phyloP scores from a whole-genome alignment of 228 moss, liverwort and hornwort species.

The Sphagnum fallax region DNA sequence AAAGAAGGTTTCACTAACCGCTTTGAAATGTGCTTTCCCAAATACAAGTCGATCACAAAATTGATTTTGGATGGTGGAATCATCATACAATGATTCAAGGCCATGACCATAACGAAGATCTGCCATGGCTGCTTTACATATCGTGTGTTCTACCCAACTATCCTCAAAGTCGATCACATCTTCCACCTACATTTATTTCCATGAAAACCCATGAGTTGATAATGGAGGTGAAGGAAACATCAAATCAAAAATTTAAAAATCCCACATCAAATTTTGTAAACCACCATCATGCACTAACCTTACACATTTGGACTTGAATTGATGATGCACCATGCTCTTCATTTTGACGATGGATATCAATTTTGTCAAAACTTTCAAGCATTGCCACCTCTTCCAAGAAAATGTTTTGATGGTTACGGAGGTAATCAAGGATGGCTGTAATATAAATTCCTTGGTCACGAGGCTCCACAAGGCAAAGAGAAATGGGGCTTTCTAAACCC shows the following conservation, averaged over 20 bases:
- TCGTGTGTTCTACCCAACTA: conserved; percentile 28
- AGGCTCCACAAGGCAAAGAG: conserved; percentile 53
- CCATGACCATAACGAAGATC: conserved; percentile 24
- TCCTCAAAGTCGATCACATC: conserved; percentile 31
- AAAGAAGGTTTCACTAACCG: conserved; percentile 11
- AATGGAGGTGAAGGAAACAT: too few relatives aligned
- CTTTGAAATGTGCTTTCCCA: conserved; percentile 33
- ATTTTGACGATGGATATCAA: too few relatives aligned
- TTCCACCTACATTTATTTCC: conserved; percentile 10
- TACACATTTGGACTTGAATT: too few relatives aligned
- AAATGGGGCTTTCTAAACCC: conserved; percentile 21
- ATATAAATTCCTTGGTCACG: conserved; percentile 40
- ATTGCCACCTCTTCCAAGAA: conserved; percentile 23
- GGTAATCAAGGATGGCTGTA: conserved; percentile 38
- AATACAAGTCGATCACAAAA: conserved; percentile 29
- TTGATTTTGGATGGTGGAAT: conserved; percentile 24
- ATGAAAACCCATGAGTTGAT: too few relatives aligned
- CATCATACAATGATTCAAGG: conserved; percentile 37
- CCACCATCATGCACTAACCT: too few relatives aligned
- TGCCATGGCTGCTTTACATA: conserved; percentile 41
- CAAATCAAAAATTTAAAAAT: too few relatives aligned
- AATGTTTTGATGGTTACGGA: conserved; percentile 36
- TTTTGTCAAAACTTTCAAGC: too few relatives aligned
- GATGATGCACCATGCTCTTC: too few relatives aligned
- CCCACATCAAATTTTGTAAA: too few relatives aligned